Evolutionary conservation across 2,329 filamentous ascomycete species (phyloP), one percentile per base, ranked within the genome.

Genomic region (Pyricularia sp.): DNA sequence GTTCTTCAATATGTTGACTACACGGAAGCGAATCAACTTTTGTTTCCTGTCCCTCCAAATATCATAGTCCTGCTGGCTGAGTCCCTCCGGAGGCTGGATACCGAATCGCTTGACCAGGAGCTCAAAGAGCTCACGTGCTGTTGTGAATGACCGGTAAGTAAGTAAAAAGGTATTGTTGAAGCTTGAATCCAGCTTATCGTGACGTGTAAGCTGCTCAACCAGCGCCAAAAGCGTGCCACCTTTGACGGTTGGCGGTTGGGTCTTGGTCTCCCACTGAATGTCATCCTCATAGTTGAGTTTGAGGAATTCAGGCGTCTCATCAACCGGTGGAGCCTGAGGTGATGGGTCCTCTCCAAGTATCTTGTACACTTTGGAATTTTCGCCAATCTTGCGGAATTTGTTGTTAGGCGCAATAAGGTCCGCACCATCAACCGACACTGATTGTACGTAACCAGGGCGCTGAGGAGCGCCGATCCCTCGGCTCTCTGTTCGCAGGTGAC

Each of bases 81-180:
- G 79, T 6, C 91, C 91, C 69, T 91, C 87, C 0, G 93, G 93
- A 24, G 94, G 93, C 72, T 97, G 93, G 63, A 96, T 90, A 68
- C 88, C 90, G 78, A 97, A 99, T 64, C 94, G 84, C 74, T 92
- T 90, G 10, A 97, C 92, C 8, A 99, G 80, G 73, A 96, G 84
- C 75, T 97, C 92, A 72, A 97, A 97, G 0, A 99, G 81, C 75
- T 97, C 94, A 6, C 88, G 82, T 0, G 93, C 94, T 2, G 88
- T 87, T 0, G 94, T 97, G 72, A 99, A 99, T 0, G 94, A 99
- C 67, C 90, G 85, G 75, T 99, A 99, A 1, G 94, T 99, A 49
- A 99, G 84, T 19, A 99, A 85, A 81, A 99, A 99, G 0, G 94
- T 99, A 71, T 93, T 96, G 79, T 97, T 97, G 78, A 97, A 97